Evolutionary conservation across 164 flowering plant species (phyloP).

Genomic region (Nymphaea thermarum): DNA sequence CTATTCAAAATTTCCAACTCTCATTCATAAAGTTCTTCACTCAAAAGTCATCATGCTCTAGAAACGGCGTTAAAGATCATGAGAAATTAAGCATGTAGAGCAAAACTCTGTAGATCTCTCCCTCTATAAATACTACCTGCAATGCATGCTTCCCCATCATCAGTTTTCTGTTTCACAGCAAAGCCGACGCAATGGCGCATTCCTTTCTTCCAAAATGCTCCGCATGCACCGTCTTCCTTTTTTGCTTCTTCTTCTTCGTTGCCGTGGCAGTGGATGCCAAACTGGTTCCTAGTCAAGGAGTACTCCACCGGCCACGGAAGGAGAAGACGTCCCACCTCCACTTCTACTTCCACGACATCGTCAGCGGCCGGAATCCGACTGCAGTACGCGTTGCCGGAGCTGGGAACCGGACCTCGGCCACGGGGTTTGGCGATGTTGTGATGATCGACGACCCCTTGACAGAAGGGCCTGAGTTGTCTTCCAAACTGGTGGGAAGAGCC

Average conservation of each 20-base stretch:
- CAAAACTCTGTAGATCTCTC: too few relatives aligned
- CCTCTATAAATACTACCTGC: too few relatives aligned
- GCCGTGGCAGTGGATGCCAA: background rate
- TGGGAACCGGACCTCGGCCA: background rate
- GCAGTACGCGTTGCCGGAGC: background rate
- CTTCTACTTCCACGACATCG: constrained; percentile 8
- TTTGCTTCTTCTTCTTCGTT: background rate
- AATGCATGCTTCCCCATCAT: too few relatives aligned
- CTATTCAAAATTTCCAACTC: too few relatives aligned
- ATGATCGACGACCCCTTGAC: constrained; percentile 6
- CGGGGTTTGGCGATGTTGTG: constrained; percentile 4
- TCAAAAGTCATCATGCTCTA: too few relatives aligned
- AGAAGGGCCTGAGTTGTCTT: background rate
- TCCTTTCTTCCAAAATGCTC: background rate
- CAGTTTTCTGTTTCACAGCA: too few relatives aligned
- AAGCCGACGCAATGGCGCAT: background rate
- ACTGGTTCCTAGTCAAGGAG: background rate
- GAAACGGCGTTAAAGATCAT: too few relatives aligned
- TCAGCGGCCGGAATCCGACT: constrained; percentile 5
- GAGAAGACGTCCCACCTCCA: background rate
- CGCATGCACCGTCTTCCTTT: background rate
- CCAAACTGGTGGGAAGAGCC: constrained; percentile 6
- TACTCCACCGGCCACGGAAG: background rate
- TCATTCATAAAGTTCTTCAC: too few relatives aligned
- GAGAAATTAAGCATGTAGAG: too few relatives aligned